phyloP scores from a whole-genome alignment of 805 yeast genomes.

The Saturnispora quitensis region DNA sequence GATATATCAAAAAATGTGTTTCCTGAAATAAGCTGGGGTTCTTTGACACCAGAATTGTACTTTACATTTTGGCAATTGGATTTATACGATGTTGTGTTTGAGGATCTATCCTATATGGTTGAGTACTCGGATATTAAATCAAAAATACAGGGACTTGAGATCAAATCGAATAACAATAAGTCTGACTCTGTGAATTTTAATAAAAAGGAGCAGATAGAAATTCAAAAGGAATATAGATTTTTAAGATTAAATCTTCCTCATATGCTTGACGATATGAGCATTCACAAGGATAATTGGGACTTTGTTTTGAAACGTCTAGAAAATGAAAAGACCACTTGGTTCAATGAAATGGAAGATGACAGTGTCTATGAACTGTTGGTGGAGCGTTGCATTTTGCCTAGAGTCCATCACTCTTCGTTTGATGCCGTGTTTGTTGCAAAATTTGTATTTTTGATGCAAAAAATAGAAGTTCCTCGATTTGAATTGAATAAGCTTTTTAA shows the following conservation, averaged over 20 bases:
- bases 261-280: constrained; percentile 33
- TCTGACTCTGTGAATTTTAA: constrained; percentile 15
- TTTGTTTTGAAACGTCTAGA: constrained; percentile 24
- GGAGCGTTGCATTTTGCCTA: constrained; percentile 62
- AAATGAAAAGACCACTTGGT: constrained; percentile 36
- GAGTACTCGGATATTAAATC: constrained; percentile 35
- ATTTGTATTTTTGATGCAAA: constrained; percentile 47
- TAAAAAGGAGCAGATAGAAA: constrained; percentile 18
- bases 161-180: constrained; percentile 27
- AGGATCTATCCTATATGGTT: constrained; percentile 38
- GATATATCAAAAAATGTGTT: constrained; percentile 13
- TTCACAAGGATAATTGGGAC: constrained; percentile 36
- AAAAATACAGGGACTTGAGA: constrained; percentile 28
- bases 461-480: constrained; percentile 27
- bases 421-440: constrained; percentile 68
- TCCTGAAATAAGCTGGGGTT: constrained; percentile 16
- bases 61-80: constrained; percentile 65
- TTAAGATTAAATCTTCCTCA: constrained; percentile 21
- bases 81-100: constrained; percentile 59
- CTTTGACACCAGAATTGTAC: constrained; percentile 37
- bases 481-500: constrained; percentile 34
- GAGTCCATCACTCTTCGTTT: constrained; percentile 68
- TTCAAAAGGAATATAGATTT: constrained; percentile 16
- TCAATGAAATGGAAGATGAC: constrained; percentile 14
- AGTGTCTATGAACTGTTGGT: constrained; percentile 27